Base-by-base conservation (phyloP, 768 basidiomycete species). In the Calocybe cyanea region DNA sequence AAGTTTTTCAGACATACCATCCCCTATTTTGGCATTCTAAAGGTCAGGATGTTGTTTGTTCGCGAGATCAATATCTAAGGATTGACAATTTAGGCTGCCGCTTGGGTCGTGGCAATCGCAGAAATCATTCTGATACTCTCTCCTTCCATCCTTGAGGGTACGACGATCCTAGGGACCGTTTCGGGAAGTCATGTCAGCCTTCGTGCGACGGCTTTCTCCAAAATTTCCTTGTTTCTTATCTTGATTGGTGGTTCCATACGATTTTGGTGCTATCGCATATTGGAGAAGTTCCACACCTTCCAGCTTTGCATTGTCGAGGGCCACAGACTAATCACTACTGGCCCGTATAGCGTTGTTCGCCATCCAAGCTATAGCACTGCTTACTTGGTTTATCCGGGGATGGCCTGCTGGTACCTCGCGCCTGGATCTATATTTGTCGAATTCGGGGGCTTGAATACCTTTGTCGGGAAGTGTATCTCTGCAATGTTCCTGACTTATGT, bases 261-360 rank as follows among this genome's bases (percentile, higher is more conserved):
- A 15, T 33, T 20, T 21, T 20, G 39, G 17, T 39, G 45, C n/a
- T 39, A 38, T 21, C 18, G 14, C 24, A 28, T 23, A 17, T n/a
- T 47, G 41, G 25, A 32, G 28, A 20, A 7, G 3, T 33, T 43
- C 15, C 30, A 46, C 25, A 49, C 41, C 21, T 40, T 44, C 41
- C 21, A 31, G 24, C 38, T 43, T 35, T 21, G 18, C n/a, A 37
- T 42, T 15, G 41, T 45, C 24, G 31, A 34, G 6, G 32, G 33
- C 21, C 43, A 40, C 41, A 32, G 36, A 35, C 21, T 28, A 33
- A 8, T 24, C 13, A 38, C 25, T 4, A 31, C 30, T 5, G 35
- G 38, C 19, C 28, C 34, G 11, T 35, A 38, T 33, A 13, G 10
- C 7, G 38, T 17, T 50, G 35, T 45, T 5, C 43, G 21, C 17